These are phyloP conservation scores for Saturnispora hagleri DNA, from an alignment of 805 yeast genomes.

Conservation along the genomic window DNA sequence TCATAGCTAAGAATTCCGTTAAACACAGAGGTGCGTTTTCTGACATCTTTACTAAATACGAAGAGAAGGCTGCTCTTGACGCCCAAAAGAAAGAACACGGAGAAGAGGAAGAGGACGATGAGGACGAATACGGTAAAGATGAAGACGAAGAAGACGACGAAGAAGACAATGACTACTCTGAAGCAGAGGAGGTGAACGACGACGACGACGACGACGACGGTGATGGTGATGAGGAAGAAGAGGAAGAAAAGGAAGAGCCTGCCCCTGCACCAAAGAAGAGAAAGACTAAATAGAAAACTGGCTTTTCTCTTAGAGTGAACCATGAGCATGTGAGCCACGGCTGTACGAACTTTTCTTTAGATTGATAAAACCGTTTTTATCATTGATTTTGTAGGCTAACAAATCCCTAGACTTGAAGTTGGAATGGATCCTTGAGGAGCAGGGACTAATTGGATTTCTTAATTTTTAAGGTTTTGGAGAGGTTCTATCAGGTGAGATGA, in stretches of 20 bases:
- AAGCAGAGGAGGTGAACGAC: constrained; percentile 1
- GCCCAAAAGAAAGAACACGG: constrained; percentile 1
- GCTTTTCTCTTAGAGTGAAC: neutral
- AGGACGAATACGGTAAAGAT: neutral
- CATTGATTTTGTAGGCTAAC: neutral
- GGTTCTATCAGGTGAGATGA: neutral
- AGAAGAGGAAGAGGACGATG: constrained; percentile 1
- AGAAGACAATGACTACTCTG: constrained; percentile 1
- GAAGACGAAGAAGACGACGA: neutral
- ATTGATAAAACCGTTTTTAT: neutral
- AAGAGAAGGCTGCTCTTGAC: neutral
- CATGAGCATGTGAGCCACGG: neutral
- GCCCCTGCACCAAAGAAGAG: constrained; percentile 1
- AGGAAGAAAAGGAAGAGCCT: neutral
- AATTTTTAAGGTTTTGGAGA: too few species aligned
- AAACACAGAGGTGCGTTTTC: constrained; percentile 4
- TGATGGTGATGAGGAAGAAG: neutral
- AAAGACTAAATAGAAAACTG: neutral
- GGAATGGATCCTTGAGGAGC: too few species aligned
- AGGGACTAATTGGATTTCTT: too few species aligned
- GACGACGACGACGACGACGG: constrained; percentile 2
- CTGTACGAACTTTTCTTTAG: neutral
- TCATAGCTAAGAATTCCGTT: constrained; percentile 6
- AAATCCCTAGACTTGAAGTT: neutral
- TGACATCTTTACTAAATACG: constrained; percentile 5